Conservation (phyloP, 495 filamentous ascomycete species). For the Xylaria intraflava region DNA sequence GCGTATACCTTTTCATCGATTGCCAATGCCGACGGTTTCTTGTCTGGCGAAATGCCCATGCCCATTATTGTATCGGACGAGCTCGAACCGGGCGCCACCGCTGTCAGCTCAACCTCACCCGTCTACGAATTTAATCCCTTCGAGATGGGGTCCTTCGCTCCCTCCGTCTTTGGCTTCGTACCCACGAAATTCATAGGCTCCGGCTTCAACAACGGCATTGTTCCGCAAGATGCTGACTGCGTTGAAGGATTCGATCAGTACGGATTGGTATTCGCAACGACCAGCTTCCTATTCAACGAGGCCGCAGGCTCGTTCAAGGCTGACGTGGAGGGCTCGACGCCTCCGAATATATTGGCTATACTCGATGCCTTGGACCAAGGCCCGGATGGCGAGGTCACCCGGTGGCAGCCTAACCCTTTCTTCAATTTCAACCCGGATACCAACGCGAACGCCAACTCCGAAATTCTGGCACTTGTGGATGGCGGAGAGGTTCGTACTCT, state of each 20-base stretch:
- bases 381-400: constrained; percentile 67
- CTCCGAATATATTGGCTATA: constrained; percentile 50
- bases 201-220: constrained; percentile 60
- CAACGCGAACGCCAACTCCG: constrained; percentile 51
- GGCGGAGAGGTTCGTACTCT: constrained; percentile 23
- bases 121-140: constrained; percentile 83
- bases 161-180: constrained; percentile 70
- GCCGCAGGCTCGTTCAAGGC: constrained; percentile 58
- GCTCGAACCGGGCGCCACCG: constrained; percentile 55
- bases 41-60: constrained; percentile 63
- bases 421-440: constrained; percentile 56
- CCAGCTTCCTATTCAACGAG: constrained; percentile 78
- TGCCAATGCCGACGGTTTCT: constrained; percentile 58
- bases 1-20: constrained; percentile 89
- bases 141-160: constrained; percentile 81
- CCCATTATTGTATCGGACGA: constrained; percentile 75
- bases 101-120: constrained; percentile 70
- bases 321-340: constrained; percentile 27
- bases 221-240: constrained; percentile 56
- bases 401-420: constrained; percentile 83
- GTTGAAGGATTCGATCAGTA: constrained; percentile 77
- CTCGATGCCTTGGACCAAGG: constrained; percentile 48
- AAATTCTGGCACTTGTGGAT: constrained; percentile 60
- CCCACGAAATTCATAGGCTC: constrained; percentile 72
- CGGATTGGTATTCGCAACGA: constrained; percentile 85